Evolutionary conservation across 495 filamentous ascomycete genomes (phyloP).

Genomic region (Amniculicola lignicola): DNA sequence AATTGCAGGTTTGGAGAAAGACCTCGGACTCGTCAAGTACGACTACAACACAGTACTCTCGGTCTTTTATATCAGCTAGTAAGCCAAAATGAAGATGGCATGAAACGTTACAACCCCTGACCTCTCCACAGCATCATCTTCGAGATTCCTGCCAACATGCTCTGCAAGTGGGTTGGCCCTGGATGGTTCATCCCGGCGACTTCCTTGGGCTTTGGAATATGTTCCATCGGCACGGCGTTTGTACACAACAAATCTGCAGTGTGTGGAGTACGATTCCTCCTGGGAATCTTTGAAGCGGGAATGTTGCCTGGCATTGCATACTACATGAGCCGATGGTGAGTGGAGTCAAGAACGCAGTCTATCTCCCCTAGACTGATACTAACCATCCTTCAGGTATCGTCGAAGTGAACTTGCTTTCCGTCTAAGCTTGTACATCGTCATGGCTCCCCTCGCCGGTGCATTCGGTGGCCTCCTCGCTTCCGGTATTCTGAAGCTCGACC

Average conservation of each 20-base stretch:
- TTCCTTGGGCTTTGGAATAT: conserved; percentile 51
- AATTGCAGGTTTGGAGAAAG: conserved; percentile 51
- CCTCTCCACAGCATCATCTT: no score
- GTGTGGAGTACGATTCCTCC: conserved; percentile 51
- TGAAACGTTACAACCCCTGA: no score
- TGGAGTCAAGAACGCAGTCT: no score
- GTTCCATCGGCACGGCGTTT: conserved; percentile 49
- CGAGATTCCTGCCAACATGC: conserved; percentile 43
- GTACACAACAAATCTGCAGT: conserved; percentile 45
- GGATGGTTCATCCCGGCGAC: conserved; percentile 52
- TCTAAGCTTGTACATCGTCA: conserved; percentile 50
- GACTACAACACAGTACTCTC: conserved; percentile 39
- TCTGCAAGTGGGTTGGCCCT: conserved; percentile 51
- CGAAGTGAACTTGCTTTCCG: conserved; percentile 65
- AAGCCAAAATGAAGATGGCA: no score
- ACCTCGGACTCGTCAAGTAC: conserved; percentile 35
- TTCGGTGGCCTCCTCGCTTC: conserved; percentile 69
- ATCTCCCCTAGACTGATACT: no score
- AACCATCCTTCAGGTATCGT: no score
- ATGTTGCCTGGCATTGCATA: conserved; percentile 73
- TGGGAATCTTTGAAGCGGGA: conserved; percentile 59
- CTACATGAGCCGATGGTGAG: conserved; percentile 68
- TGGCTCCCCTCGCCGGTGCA: conserved; percentile 65
- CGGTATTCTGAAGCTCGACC: conserved; percentile 48
- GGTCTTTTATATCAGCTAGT: conserved; percentile 38